Percentiles rank a stretch among this genome's conserved stretches.
Conservation (phyloP, 1,284 basidiomycete species). For the Papiliotrema nemorosa region DNA sequence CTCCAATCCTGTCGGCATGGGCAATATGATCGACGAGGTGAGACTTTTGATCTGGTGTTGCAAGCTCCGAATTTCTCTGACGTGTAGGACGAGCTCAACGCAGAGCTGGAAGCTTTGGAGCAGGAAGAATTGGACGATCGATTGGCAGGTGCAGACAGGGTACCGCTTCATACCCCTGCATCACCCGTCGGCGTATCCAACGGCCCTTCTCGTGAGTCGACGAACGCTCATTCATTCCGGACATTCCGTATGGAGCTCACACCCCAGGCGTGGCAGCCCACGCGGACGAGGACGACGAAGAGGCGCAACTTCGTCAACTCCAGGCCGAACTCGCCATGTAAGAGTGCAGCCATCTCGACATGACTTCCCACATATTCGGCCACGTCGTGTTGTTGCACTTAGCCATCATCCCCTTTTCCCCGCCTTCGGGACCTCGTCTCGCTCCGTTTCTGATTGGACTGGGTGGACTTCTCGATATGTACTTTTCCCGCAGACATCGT, state of each 20-base stretch:
- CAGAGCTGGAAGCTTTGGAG: conserved; percentile 85
- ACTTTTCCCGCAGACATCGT: too few species aligned
- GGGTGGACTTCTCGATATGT: too few species aligned
- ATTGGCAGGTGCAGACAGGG: conserved; percentile 83
- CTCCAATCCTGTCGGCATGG: conserved; percentile 69
- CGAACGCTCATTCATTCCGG: not conserved
- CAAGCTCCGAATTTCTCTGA: not conserved
- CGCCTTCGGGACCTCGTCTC: not conserved
- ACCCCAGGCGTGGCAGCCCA: conserved; percentile 33
- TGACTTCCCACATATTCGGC: not conserved
- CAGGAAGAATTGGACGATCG: conserved; percentile 86
- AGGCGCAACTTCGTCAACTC: conserved; percentile 82
- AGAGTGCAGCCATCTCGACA: not conserved
- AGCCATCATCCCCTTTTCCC: not conserved
- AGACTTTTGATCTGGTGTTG: conserved; percentile 18
- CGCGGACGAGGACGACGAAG: conserved; percentile 78
- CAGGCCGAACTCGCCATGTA: conserved; percentile 90
- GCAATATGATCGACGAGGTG: conserved; percentile 70
- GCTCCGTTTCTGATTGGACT: too few species aligned
- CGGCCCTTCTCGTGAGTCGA: conserved; percentile 55
- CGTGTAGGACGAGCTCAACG: conserved; percentile 71
- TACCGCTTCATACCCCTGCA: conserved; percentile 78
- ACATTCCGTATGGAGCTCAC: not conserved
- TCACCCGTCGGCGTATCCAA: conserved; percentile 56
- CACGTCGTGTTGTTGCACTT: not conserved